Percentiles rank a stretch among this genome's conserved stretches.
These are phyloP conservation scores for Hymenoscyphus repandus DNA, from an alignment of 2,329 filamentous ascomycete species.

Conservation along the genomic window DNA sequence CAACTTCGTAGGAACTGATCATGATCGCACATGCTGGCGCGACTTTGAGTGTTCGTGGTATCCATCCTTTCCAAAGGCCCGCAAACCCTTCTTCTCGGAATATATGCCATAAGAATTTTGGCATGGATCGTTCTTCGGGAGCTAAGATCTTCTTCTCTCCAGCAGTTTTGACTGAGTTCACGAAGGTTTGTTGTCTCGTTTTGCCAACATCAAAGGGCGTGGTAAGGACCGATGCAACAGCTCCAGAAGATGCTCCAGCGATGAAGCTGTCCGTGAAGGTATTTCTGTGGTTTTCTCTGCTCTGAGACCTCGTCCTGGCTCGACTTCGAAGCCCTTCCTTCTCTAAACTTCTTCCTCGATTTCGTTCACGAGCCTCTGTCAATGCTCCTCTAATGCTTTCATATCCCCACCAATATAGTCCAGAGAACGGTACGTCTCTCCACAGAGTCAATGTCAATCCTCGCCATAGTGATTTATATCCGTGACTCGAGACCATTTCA, in stretches of 20 bases:
- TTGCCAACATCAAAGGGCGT: slow-evolving; percentile 98
- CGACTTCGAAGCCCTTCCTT: slow-evolving; percentile 36
- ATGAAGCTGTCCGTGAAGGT: slow-evolving; percentile 88
- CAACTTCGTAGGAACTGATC: slow-evolving; percentile 97
- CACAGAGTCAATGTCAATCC: slow-evolving; percentile 87
- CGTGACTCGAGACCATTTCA: slow-evolving; percentile 72
- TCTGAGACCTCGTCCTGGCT: slow-evolving; percentile 52
- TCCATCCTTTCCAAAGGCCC: slow-evolving; percentile 88
- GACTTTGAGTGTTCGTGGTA: slow-evolving; percentile 86
- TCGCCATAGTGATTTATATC: slow-evolving; percentile 81
- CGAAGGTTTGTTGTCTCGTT: slow-evolving; percentile 82
- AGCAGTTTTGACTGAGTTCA: slow-evolving; percentile 43
- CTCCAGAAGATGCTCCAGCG: slow-evolving; percentile 77
- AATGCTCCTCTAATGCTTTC: slow-evolving; percentile 72
- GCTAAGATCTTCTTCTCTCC: slow-evolving; percentile 35
- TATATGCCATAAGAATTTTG: slow-evolving; percentile 82
- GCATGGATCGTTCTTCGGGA: slow-evolving; percentile 75
- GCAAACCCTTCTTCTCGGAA: slow-evolving; percentile 75
- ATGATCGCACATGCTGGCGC: slow-evolving; percentile 97
- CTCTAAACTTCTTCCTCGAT: slow-evolving; percentile 38
- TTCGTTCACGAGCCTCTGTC: slow-evolving; percentile 59
- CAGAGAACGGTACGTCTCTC: slow-evolving; percentile 96
- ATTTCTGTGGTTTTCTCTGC: slow-evolving; percentile 63
- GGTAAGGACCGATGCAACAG: slow-evolving; percentile 79
- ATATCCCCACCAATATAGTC: slow-evolving; percentile 97